A percentile compares a stretch with the other conserved stretches of the same genome.
These are phyloP conservation scores for Fibroporia radiculosa DNA, from an alignment of 768 basidiomycete genomes.

Conservation along the genomic window DNA sequence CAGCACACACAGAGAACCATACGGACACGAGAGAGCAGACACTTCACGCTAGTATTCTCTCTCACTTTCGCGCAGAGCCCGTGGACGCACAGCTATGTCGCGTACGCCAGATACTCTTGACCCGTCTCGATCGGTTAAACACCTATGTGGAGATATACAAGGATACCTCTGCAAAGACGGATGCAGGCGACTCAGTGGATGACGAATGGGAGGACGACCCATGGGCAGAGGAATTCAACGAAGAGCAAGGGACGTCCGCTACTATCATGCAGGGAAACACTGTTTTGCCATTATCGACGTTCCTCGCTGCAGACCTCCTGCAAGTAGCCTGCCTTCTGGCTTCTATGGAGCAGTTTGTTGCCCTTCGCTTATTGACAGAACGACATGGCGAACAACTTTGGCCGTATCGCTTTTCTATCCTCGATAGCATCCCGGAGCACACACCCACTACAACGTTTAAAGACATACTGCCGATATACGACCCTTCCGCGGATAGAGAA, in stretches of 20 bases:
- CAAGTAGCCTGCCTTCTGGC: slow-evolving; percentile 61
- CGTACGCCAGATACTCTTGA: slow-evolving; percentile 61
- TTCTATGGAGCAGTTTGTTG: slow-evolving; percentile 46
- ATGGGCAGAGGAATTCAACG: slow-evolving; percentile 50
- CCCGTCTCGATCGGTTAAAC: slow-evolving; percentile 59
- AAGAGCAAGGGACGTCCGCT: slow-evolving; percentile 12
- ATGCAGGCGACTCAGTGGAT: slow-evolving; percentile 21
- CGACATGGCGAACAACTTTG: slow-evolving; percentile 54
- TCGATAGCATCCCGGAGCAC: slow-evolving; percentile 72
- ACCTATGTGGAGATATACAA: slow-evolving; percentile 62
- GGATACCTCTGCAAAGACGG: slow-evolving; percentile 24
- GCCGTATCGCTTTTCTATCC: slow-evolving; percentile 61
- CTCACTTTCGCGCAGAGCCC: slow-evolving; percentile 50
- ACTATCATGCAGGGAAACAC: slow-evolving; percentile 25
- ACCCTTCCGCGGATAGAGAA: slow-evolving; percentile 41
- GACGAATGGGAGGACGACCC: slow-evolving; percentile 74
- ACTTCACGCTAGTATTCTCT: slow-evolving; percentile 26
- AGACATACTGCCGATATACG: slow-evolving; percentile 56
- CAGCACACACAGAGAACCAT: not conserved
- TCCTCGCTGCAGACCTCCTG: slow-evolving; percentile 53
- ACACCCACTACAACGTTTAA: slow-evolving; percentile 53
- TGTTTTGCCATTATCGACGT: slow-evolving; percentile 51
- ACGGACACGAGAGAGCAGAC: slow-evolving; percentile 8
- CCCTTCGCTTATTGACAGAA: slow-evolving; percentile 49
- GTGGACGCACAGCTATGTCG: slow-evolving; percentile 57